Base-by-base conservation (phyloP, 805 yeast genomes). In the Pichia cephalocereana region DNA sequence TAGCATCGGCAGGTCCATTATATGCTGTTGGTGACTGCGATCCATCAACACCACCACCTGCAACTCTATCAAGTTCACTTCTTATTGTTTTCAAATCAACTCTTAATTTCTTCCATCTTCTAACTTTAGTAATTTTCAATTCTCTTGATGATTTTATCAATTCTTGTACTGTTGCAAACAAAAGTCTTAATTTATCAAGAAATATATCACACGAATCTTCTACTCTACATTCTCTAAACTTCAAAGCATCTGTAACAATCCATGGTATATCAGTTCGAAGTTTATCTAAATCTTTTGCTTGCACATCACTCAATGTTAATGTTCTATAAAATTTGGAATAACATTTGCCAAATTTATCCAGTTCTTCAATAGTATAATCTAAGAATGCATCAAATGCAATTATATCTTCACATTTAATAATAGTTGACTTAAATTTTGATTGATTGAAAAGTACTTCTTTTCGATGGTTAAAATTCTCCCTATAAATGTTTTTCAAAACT, bases 371-470 rank as follows among this genome's bases (percentile, higher is more conserved):
- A 0, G 82, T 71, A 50, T 67, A 78, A 37, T 67, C 68, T 31
- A 79, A 52, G 53, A 80, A 80, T 34, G 69, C 68, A 43, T 70
- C 74, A 46, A 75, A 72, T 45, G 70, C 80, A 14, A 64, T 62
- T 27, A 71, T 58, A 43, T 69, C 69, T 38, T 70, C 72, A 6
- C 67, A 67, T 18, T 56, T 61, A 4, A 68, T 38, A n/a, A 40
- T 48, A 39, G 37, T 41, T 14, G 42, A 31, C 30, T 34, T 45
- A n/a, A 52, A 52, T 3, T 31, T 32, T 8, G 36, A 34, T 4
- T 31, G 8, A 17, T 43, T 30, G 4, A 27, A 28, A 1, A 48
- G n/a, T 38, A 39, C 18, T 23, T 11, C 8, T 32, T 38, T 18
- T 12, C 30, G 26, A 26, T 49, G 10, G 10, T 27, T 8, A n/a